Conservation (phyloP, 345 rosid species). For the Populus deltoides region DNA sequence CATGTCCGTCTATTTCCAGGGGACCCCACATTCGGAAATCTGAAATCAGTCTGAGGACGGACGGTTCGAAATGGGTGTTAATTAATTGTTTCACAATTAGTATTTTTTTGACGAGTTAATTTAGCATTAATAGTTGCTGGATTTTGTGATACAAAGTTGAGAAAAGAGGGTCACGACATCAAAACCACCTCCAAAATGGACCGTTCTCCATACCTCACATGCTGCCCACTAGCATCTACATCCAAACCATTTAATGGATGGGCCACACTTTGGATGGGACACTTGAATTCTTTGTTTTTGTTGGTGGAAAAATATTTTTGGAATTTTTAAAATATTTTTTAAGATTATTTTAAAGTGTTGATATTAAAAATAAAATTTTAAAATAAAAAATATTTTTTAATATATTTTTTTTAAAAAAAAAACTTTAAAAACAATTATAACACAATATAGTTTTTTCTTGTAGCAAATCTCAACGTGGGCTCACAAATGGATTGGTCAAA, state of each 20-base stretch:
- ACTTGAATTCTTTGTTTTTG: too few relatives aligned
- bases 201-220: slow-evolving; percentile 47
- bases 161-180: background rate
- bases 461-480: slow-evolving; percentile 4
- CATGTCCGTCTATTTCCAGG: too few relatives aligned
- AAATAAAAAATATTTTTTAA: too few relatives aligned
- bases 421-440: too few relatives aligned
- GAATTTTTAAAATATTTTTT: too few relatives aligned
- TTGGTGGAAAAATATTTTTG: too few relatives aligned
- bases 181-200: slow-evolving; percentile 18
- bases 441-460: background rate
- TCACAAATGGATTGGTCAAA: slow-evolving; percentile 7
- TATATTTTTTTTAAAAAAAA: too few relatives aligned
- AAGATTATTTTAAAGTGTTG: accelerated
- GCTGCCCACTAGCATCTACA: slow-evolving; percentile 52
- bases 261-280: slow-evolving; percentile 43
- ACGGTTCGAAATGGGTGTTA: background rate
- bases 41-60: background rate
- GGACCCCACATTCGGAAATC: too few relatives aligned
- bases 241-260: slow-evolving; percentile 42
- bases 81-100: background rate
- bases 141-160: background rate
- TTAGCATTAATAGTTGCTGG: background rate
- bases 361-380: too few relatives aligned
- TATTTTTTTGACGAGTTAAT: background rate